Evolutionary conservation across 768 basidiomycete species (phyloP).

Genomic region (Rhodosporidiobolus sp.): DNA sequence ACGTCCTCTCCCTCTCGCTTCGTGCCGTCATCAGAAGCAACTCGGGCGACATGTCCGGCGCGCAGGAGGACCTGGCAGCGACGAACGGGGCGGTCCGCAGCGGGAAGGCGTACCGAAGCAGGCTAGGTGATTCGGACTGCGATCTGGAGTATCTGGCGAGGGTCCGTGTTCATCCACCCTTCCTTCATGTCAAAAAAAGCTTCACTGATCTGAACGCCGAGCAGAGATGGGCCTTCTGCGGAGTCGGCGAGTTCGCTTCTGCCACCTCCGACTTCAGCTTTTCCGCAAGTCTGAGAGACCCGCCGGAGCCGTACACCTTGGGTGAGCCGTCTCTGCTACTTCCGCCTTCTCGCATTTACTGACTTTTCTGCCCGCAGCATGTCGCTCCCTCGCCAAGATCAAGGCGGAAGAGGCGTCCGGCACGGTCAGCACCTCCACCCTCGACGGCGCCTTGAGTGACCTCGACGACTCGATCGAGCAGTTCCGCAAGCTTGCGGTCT

Average conservation of each 20-base stretch:
- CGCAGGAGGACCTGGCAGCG: slow-evolving; percentile 17
- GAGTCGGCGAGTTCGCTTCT: slow-evolving; percentile 19
- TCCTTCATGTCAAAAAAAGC: too few relatives aligned
- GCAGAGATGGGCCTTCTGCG: slow-evolving; percentile 22
- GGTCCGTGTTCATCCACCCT: not conserved
- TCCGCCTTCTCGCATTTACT: too few relatives aligned
- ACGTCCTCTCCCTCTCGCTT: slow-evolving; percentile 30
- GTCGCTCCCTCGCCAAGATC: slow-evolving; percentile 27
- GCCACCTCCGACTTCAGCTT: slow-evolving; percentile 29
- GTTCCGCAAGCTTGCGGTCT: not conserved
- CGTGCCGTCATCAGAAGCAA: slow-evolving; percentile 12
- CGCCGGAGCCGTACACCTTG: slow-evolving; percentile 29
- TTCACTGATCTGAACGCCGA: not conserved
- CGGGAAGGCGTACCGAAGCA: slow-evolving; percentile 23
- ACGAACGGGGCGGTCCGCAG: slow-evolving; percentile 22
- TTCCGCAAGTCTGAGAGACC: not conserved
- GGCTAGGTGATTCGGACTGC: slow-evolving; percentile 27
- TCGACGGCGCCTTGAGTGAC: not conserved
- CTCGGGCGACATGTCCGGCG: slow-evolving; percentile 13
- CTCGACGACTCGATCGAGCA: slow-evolving; percentile 20
- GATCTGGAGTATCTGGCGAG: slow-evolving; percentile 35
- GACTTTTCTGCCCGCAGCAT: slow-evolving; percentile 9
- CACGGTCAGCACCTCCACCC: not conserved
- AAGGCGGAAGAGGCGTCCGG: slow-evolving; percentile 9
- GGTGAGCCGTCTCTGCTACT: not conserved